Base-by-base conservation (phyloP, 371 early-diverging fungal genomes). In the Mortierella sp. region DNA sequence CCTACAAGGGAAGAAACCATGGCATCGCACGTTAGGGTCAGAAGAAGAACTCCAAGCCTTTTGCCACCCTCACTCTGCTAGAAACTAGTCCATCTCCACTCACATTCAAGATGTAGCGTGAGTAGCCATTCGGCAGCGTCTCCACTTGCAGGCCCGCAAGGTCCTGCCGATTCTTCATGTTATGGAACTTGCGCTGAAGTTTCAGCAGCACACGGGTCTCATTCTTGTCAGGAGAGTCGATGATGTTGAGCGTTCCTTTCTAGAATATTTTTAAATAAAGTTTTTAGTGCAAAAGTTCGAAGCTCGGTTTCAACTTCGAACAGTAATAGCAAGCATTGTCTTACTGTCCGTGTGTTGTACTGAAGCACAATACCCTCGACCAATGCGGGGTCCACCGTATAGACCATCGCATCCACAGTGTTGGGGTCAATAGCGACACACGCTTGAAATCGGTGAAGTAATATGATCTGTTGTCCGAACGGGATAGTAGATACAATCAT, bases 281-380 rank as follows among this genome's bases (percentile, higher is more conserved):
- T 7, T 30, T 28, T 28, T 8, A 47, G 12, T n/a, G 5, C 56
- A 44, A 11, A 5, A 44, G 15, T 32, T 27, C 27, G n/a, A 26
- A 49, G 50, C 34, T 24, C 21, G 7, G n/a, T 39, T 26, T 15
- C 17, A 12, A 57, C n/a, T n/a, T n/a, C n/a, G n/a, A n/a, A n/a
- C n/a, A n/a, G n/a, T n/a, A n/a, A n/a, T n/a, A n/a, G n/a, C n/a
- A n/a, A n/a, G n/a, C n/a, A n/a, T n/a, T n/a, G 39, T 4, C 61
- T 49, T 73, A 73, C 75, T 6, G 75, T 73, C 12, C 34, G 43
- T 4, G 75, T 73, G 21, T 68, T 54, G 49, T 68, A 73, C 14
- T 63, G 52, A 15, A 73, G 68, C 17, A 55, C 49, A 23, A 73
- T 42, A 37, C 58, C 59, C 24, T 34, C 56, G 15, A 62, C 47